Conservation (phyloP, 805 yeast species). For the Candida hispaniensis region DNA sequence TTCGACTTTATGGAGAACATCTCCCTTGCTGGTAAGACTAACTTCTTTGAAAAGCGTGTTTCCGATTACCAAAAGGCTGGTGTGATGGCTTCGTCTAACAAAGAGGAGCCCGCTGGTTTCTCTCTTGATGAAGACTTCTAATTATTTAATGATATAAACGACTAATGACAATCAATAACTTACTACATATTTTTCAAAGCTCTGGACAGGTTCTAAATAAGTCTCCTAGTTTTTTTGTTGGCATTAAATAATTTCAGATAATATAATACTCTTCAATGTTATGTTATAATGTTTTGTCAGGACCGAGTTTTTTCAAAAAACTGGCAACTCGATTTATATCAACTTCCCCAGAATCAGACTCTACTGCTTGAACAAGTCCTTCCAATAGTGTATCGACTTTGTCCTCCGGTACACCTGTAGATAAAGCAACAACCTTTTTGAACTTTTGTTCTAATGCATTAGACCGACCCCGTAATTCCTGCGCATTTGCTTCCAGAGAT, state of each 20-base stretch:
- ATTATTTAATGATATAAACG: conserved; percentile 20
- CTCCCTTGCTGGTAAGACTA: conserved; percentile 96
- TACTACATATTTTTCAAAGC: too few relatives aligned
- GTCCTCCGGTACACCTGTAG: conserved; percentile 77
- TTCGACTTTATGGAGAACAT: conserved; percentile 99
- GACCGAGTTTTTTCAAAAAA: conserved; percentile 41
- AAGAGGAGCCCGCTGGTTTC: conserved; percentile 44
- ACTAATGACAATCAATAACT: too few relatives aligned
- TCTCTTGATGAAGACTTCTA: conserved; percentile 91
- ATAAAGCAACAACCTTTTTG: conserved; percentile 75
- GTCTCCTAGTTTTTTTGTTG: too few relatives aligned
- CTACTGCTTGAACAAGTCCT: conserved; percentile 82
- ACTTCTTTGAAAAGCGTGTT: conserved; percentile 97
- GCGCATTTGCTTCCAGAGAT: conserved; percentile 42
- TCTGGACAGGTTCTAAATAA: too few relatives aligned
- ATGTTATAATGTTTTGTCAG: too few relatives aligned
- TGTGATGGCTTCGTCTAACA: conserved; percentile 62
- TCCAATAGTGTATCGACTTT: conserved; percentile 74
- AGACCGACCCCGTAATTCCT: conserved; percentile 43
- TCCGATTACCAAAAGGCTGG: conserved; percentile 99
- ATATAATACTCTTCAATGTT: too few relatives aligned
- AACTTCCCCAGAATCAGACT: conserved; percentile 65
- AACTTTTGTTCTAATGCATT: conserved; percentile 61
- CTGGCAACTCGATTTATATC: conserved; percentile 48
- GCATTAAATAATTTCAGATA: too few relatives aligned